Base-by-base conservation (phyloP, 2,329 filamentous ascomycete genomes). In the Ophioceras dolichostomum region DNA sequence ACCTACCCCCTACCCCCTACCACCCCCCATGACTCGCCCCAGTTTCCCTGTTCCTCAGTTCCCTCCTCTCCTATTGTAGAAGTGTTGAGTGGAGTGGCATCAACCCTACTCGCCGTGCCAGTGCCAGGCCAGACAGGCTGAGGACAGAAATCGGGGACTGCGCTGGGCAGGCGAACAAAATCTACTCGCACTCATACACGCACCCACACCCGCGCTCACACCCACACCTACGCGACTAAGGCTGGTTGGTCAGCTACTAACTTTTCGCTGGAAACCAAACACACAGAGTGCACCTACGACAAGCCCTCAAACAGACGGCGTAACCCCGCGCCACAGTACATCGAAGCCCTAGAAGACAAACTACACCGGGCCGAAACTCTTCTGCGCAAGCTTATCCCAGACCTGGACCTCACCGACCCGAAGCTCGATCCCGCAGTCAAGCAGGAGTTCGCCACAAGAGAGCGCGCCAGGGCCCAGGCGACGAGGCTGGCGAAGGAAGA, bases 311-410 rank as follows among this genome's bases (percentile, higher is more conserved):
- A 94, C 56, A 75, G 88, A 46, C 75, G 87, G 47, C 78, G 88
- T 49, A 94, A 94, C 55, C 87, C 88, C 17, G 84, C 85, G 19
- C 87, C 88, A 14, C 86, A 94, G 59, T 94, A 94, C 55, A 85
- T 94, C 47, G 88, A 94, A 60, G 85, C 85, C 3, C 67, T 95
- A 34, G 88, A 94, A 57, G 78, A 70, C 46, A 78, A 85, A 45
- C 62, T 94, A 37, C 83, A 88, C 50, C 84, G 86, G 44, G 85
- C 86, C 21, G 86, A 94, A 60, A 72, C 76, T 3, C 64, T 94
- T 10, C 64, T 95, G 41, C 79, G 79, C 50, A 78, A 83, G 42
- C 77, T 91, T 32, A 74, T 91, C 48, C 88, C 88, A 4, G 82
- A 89, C 47, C 70, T 93, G 44, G 83, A 94, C 55, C 63, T 96